A percentile compares a stretch with the other conserved stretches of the same genome.
phyloP scores from a whole-genome alignment of 208 protist species.

The Trypanosoma lewisi region DNA sequence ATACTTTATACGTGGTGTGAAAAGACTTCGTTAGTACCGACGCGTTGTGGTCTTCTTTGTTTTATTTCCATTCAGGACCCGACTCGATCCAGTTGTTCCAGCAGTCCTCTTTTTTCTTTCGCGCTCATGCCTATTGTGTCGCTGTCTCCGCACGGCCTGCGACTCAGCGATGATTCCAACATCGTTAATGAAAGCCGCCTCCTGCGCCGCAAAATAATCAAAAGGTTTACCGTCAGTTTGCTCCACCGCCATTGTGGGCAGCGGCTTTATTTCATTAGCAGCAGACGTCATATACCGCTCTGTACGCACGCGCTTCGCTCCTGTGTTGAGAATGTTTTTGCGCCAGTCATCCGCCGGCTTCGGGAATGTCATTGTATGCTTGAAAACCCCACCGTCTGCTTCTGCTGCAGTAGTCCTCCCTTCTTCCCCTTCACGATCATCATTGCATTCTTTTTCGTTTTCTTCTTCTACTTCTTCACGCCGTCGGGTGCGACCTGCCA shows the following conservation, averaged over 20 bases:
- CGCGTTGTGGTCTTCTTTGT: neutral
- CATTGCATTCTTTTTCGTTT: neutral
- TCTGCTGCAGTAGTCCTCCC: neutral
- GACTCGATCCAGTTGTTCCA: neutral
- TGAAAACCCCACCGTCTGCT: conserved; percentile 39
- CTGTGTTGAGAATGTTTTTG: neutral
- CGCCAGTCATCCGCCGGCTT: neutral
- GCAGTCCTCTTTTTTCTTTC: conserved; percentile 1
- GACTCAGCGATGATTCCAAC: conserved; percentile 60
- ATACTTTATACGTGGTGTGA: too few species aligned
- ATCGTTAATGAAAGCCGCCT: conserved; percentile 68
- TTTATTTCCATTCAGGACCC: neutral
- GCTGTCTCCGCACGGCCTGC: conserved; percentile 32
- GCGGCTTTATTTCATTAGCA: conserved; percentile 32
- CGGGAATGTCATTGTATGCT: conserved; percentile 40
- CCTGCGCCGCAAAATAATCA: conserved; percentile 69
- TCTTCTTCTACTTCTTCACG: conserved; percentile 61
- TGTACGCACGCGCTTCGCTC: conserved; percentile 36
- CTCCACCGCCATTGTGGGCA: conserved; percentile 47
- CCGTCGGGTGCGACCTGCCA: conserved; percentile 48
- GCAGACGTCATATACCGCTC: conserved; percentile 37
- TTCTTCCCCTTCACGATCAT: neutral
- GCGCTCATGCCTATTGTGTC: neutral
- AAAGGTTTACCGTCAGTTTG: conserved; percentile 32
- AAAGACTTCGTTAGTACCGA: neutral